Percentiles rank a stretch among this genome's conserved stretches.
Conservation (phyloP, 2,329 filamentous ascomycete species). For the Metarhizium album region DNA sequence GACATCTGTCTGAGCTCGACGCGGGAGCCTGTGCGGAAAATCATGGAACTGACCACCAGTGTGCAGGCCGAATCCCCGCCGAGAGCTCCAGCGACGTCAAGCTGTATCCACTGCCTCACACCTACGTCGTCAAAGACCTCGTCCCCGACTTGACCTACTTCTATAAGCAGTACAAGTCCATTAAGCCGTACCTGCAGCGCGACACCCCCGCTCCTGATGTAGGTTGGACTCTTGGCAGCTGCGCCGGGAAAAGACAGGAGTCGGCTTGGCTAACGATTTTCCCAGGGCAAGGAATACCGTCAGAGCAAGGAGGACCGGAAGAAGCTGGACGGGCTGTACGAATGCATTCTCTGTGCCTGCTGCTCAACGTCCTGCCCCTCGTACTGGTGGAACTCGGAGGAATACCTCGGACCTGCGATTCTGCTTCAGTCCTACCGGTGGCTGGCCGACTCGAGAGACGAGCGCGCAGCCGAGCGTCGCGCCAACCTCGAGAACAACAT, state of each 20-base stretch:
- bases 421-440: slow-evolving; percentile 97
- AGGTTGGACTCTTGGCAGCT: slow-evolving; percentile 27
- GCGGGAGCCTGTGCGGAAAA: background rate
- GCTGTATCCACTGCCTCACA: slow-evolving; percentile 96
- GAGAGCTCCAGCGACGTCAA: slow-evolving; percentile 73
- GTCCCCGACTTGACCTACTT: slow-evolving; percentile 96
- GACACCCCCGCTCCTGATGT: slow-evolving; percentile 76
- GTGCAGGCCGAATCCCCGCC: slow-evolving; percentile 78
- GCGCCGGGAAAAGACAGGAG: background rate
- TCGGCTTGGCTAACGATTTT: slow-evolving; percentile 6
- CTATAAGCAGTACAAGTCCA: slow-evolving; percentile 99
- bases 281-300: slow-evolving; percentile 78
- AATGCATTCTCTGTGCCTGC: slow-evolving; percentile 98
- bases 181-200: slow-evolving; percentile 96
- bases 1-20: background rate
- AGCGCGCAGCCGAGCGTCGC: slow-evolving; percentile 80
- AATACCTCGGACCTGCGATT: slow-evolving; percentile 94
- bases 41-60: background rate
- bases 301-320: slow-evolving; percentile 86
- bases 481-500: slow-evolving; percentile 93
- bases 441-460: slow-evolving; percentile 90
- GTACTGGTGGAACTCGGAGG: slow-evolving; percentile 99
- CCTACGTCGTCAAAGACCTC: slow-evolving; percentile 98
- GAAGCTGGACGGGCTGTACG: slow-evolving; percentile 96
- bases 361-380: slow-evolving; percentile 99